Base-by-base conservation (phyloP, 2,329 filamentous ascomycete genomes). In the Cryphonectria radicalis region DNA sequence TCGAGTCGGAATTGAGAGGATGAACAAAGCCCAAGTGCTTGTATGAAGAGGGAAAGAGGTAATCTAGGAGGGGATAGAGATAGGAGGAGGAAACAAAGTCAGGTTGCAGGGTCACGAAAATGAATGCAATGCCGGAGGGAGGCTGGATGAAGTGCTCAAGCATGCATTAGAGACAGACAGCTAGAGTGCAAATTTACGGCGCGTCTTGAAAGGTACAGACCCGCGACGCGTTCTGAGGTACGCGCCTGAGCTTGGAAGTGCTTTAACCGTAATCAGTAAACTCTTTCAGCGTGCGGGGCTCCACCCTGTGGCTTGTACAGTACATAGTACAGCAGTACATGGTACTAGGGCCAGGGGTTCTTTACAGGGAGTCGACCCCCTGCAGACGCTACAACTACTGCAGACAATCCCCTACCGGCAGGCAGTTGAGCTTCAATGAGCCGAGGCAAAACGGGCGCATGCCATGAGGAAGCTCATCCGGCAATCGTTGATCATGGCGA, bases 171-270 rank as follows among this genome's bases (percentile, higher is more conserved):
- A n/a, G 46, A 19, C n/a, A 43, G 43, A 53, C 13, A 46, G 63
- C 28, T n/a, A 42, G 28, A 62, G 46, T 67, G 25, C 55, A 67
- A 67, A 67, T 67, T 67, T 67, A 67, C 66, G 37, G 42, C 66
- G 66, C 66, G 66, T 67, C 43, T n/a, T 50, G 28, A 35, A 53
- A 53, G 40, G 28, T 32, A 8, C 55, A 35, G 40, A 35, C 50
- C 57, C 66, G 40, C 55, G 55, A 67, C 66, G 55, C 55, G 66
- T 46, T 43, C 43, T 7, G 13, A 32, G 35, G 64, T 2, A 66
- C 64, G 64, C 64, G 37, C 32, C 37, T 32, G 40, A 67, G 50
- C 66, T 60, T 32, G n/a, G 8, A 37, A 67, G 55, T 60, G 66
- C 37, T 60, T 59, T n/a, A 57, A 46, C 65, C 25, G 25, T 4